Percentiles rank a stretch among this genome's conserved stretches.
phyloP scores from a whole-genome alignment of 176 grass and related monocot genomes.

The Eleusine coracana region DNA sequence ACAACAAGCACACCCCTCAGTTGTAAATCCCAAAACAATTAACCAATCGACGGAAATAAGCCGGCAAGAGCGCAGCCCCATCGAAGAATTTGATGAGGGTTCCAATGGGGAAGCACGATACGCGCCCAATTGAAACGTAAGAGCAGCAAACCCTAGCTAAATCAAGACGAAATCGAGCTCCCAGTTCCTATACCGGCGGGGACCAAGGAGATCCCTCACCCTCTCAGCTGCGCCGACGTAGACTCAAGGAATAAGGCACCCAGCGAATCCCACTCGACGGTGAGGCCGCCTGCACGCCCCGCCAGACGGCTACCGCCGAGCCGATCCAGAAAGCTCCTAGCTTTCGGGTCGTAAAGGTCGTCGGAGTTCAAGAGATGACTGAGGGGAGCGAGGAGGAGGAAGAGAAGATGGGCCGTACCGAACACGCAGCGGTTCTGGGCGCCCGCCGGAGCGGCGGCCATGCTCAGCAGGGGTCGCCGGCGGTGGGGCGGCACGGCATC shows the following conservation, averaged over 20 bases:
- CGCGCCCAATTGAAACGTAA: background rate
- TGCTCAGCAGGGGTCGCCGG: conserved; percentile 43
- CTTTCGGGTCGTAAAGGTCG: background rate
- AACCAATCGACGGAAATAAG: background rate
- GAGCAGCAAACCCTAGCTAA: conserved; percentile 36
- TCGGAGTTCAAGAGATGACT: background rate
- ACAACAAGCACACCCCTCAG: conserved; percentile 16
- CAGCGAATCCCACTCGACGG: background rate
- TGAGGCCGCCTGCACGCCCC: background rate
- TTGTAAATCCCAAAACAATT: background rate
- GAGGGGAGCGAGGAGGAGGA: background rate
- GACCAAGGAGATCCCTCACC: background rate
- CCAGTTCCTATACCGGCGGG: background rate
- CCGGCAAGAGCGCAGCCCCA: background rate
- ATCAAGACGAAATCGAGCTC: background rate
- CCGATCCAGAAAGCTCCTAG: background rate
- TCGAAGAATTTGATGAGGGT: background rate
- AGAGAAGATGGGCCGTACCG: conserved; percentile 39
- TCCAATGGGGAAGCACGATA: background rate
- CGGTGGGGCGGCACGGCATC: conserved; percentile 37
- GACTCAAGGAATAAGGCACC: background rate
- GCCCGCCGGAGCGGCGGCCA: conserved; percentile 54
- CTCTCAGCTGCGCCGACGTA: background rate
- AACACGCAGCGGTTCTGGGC: conserved; percentile 92
- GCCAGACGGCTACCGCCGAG: background rate